Evolutionary conservation across 495 filamentous ascomycete genomes (phyloP), one percentile per base, ranked within the genome.

Genomic region (Elasticomyces elasticus): DNA sequence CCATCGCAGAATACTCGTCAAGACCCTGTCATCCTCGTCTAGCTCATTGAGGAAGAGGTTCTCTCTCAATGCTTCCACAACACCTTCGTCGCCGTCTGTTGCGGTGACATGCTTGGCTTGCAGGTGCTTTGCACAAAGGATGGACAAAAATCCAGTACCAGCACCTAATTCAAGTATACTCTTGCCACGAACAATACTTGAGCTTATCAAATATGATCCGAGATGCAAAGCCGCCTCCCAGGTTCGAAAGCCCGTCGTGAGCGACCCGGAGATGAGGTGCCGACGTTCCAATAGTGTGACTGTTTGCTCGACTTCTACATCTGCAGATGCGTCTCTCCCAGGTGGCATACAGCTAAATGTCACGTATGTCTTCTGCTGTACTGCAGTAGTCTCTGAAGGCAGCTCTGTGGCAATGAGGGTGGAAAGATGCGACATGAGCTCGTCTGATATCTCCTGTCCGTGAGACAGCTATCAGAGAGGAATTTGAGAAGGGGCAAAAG

Each of bases 211-310:
- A 58, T 82, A 94, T 20, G 86, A 77, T 0, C 82, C 87, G 0
- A 96, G 75, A 64, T 89, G 85, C n/a, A 97, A 69, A 0, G 88
- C 81, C 3, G 91, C 91, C 70, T 95, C 91, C 91, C 91, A 97
- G 5, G 91, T 97, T 11, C 91, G 80, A 25, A 88, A 73, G 0
- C 91, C 91, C 0, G 91, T 96, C 1, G 86, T 94, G 3, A 86
- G 87, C 5, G 75, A 70, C 0, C 80, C 79, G 9, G 86, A 81
- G 38, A 97, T 79, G 1, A 95, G 66, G 25, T 76, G 75, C 3
- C 84, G 80, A 11, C 85, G 82, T 70, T 97, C 91, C 3, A 84
- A 70, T 0, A 87, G 63, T 10, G 73, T 84, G 54, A 85, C 70
- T 5, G 67, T 54, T 27, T 56, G 49, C 7, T 65, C 61, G 17